Evolutionary conservation across 2,329 filamentous ascomycete genomes (phyloP).

Genomic region (Huntiella abstrusa): DNA sequence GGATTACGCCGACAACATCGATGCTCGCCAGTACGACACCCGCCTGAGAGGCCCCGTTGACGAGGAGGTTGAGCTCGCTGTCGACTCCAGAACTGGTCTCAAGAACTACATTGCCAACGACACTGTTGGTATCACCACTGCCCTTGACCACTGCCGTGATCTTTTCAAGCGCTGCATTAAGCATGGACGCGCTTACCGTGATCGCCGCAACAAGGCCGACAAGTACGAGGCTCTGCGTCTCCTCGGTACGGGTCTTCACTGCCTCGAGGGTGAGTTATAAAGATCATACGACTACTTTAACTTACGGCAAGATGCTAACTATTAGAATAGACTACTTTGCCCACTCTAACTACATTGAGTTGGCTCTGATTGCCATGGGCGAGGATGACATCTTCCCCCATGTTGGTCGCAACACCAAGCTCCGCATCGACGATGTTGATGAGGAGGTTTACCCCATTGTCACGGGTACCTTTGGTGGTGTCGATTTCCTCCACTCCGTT

Average conservation of each 20-base stretch:
- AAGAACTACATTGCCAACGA: slow-evolving; percentile 96
- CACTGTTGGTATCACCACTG: slow-evolving; percentile 58
- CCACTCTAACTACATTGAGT: slow-evolving; percentile 83
- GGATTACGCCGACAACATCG: slow-evolving; percentile 77
- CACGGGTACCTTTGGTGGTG: slow-evolving; percentile 85
- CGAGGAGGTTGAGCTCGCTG: slow-evolving; percentile 55
- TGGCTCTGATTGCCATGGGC: slow-evolving; percentile 73
- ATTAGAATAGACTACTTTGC: slow-evolving; percentile 53
- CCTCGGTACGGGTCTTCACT: slow-evolving; percentile 75
- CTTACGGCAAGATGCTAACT: not conserved
- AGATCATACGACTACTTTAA: not conserved
- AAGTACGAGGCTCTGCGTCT: slow-evolving; percentile 73
- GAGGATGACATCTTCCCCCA: slow-evolving; percentile 72
- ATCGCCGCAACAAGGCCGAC: slow-evolving; percentile 43
- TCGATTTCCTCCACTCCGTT: slow-evolving; percentile 84
- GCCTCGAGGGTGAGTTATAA: slow-evolving; percentile 45
- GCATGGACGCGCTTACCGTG: slow-evolving; percentile 53
- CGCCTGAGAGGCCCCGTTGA: slow-evolving; percentile 69
- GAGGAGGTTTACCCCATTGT: slow-evolving; percentile 59
- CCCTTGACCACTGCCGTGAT: slow-evolving; percentile 54
- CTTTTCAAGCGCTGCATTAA: slow-evolving; percentile 59
- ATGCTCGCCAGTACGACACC: slow-evolving; percentile 64
- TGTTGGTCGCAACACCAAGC: slow-evolving; percentile 54
- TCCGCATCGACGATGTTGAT: slow-evolving; percentile 49
- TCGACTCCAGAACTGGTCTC: slow-evolving; percentile 58